Evolutionary conservation across 345 rosid genomes (phyloP).

Genomic region (Combretum micranthum): DNA sequence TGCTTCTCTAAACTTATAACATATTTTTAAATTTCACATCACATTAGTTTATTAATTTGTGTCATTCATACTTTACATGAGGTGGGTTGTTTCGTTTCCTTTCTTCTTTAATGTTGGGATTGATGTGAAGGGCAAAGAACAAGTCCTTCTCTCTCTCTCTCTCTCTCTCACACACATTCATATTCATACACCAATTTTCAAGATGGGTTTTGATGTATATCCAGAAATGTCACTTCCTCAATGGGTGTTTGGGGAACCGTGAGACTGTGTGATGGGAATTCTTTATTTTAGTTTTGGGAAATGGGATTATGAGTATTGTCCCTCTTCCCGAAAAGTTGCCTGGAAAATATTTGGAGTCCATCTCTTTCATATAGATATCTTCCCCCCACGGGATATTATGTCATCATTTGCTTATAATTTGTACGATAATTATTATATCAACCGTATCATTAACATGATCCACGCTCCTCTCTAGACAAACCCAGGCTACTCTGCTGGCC

Average conservation of each 20-base stretch:
- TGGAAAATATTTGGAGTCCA: no score
- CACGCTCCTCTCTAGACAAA: no score
- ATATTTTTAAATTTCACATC: constrained; percentile 1
- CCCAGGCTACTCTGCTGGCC: no score
- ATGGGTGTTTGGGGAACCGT: constrained; percentile 33
- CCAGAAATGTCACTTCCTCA: constrained; percentile 35
- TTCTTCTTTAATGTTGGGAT: constrained; percentile 21
- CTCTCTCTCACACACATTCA: not conserved
- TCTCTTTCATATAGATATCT: not conserved
- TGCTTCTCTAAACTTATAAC: not conserved
- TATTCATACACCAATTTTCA: constrained; percentile 26
- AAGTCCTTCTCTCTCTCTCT: not conserved
- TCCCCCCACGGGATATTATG: constrained; percentile 16
- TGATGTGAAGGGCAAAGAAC: constrained; percentile 20
- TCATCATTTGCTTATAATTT: not conserved
- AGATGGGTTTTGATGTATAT: constrained; percentile 42
- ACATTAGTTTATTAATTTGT: not conserved
- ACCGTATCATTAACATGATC: not conserved
- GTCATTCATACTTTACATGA: constrained; percentile 15
- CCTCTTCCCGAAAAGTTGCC: constrained; percentile 5
- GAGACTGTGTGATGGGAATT: constrained; percentile 23
- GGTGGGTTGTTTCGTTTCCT: constrained; percentile 1
- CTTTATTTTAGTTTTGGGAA: constrained; percentile 36
- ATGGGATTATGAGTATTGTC: constrained; percentile 16
- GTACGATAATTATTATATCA: not conserved